Conservation (phyloP, 2,329 filamentous ascomycete species). For the Paecilomyces sp. region DNA sequence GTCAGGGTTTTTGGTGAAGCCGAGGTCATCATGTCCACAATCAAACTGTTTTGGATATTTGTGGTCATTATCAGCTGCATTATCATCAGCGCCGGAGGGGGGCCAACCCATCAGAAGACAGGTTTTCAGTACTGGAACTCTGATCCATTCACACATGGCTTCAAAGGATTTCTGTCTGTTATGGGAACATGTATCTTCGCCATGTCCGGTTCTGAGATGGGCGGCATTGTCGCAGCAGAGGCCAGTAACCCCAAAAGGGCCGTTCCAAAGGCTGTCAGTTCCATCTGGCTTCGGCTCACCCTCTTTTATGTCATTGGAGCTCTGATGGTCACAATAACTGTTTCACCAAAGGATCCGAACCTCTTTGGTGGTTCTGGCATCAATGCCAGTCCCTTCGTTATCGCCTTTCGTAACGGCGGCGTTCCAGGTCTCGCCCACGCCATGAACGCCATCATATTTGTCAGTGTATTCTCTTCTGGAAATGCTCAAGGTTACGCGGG, state of each 20-base stretch:
- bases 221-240: slow-evolving; percentile 39
- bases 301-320: slow-evolving; percentile 42
- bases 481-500: slow-evolving; percentile 38
- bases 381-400: slow-evolving; percentile 38
- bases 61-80: slow-evolving; percentile 41
- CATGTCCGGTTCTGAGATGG: slow-evolving; percentile 37
- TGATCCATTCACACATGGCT: slow-evolving; percentile 36
- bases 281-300: slow-evolving; percentile 40
- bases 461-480: slow-evolving; percentile 40
- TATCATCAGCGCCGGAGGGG: slow-evolving; percentile 40
- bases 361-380: slow-evolving; percentile 37
- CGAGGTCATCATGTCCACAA: slow-evolving; percentile 36
- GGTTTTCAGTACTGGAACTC: slow-evolving; percentile 42
- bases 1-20: slow-evolving; percentile 41
- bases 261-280: slow-evolving; percentile 38
- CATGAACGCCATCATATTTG: slow-evolving; percentile 44
- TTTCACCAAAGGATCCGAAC: slow-evolving; percentile 31
- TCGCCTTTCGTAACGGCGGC: slow-evolving; percentile 37
- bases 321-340: slow-evolving; percentile 39
- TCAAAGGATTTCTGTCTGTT: slow-evolving; percentile 35
- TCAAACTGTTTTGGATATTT: slow-evolving; percentile 45
- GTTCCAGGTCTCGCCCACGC: slow-evolving; percentile 37
- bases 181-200: slow-evolving; percentile 33
- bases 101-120: slow-evolving; percentile 28
- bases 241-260: slow-evolving; percentile 36